phyloP scores from a whole-genome alignment of 805 yeast species.

The Saccharomyces mikatae region DNA sequence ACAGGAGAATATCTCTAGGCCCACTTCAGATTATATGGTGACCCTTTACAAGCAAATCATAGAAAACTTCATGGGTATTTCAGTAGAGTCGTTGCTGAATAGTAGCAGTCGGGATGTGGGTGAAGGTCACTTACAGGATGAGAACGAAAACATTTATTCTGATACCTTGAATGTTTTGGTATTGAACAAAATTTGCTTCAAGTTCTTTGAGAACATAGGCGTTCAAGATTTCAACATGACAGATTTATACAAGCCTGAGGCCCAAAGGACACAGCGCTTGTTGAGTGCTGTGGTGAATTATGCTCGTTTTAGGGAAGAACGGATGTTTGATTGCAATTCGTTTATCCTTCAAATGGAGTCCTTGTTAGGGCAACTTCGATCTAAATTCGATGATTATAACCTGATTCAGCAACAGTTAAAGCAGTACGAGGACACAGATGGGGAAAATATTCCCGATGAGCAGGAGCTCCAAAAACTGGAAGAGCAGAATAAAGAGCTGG shows the following conservation, averaged over 20 bases:
- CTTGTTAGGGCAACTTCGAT: conserved; percentile 38
- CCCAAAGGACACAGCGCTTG: conserved; percentile 51
- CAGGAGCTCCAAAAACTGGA: conserved; percentile 36
- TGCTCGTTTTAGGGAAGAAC: conserved; percentile 76
- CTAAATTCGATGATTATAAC: conserved; percentile 36
- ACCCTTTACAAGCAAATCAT: conserved; percentile 52
- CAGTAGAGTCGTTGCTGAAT: conserved; percentile 22
- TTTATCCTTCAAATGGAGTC: conserved; percentile 48
- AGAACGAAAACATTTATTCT: conserved; percentile 12
- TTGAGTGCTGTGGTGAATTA: conserved; percentile 79
- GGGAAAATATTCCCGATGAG: conserved; percentile 9
- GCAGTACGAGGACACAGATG: conserved; percentile 30
- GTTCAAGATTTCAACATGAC: conserved; percentile 65
- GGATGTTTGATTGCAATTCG: conserved; percentile 59
- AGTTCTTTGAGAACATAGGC: conserved; percentile 65
- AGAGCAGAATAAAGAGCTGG: conserved; percentile 48
- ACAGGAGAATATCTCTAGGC: conserved; percentile 51
- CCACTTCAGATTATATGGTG: conserved; percentile 48
- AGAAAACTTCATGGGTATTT: conserved; percentile 50
- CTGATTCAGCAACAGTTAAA: conserved; percentile 31
- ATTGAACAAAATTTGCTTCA: conserved; percentile 50
- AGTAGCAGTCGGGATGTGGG: conserved; percentile 19
- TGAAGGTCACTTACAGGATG: conserved; percentile 7
- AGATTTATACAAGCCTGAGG: conserved; percentile 76
- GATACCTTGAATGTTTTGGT: conserved; percentile 45